Evolutionary conservation across 2,329 filamentous ascomycete species (phyloP), one percentile per base, ranked within the genome.

Genomic region (Cryphonectria radicalis): DNA sequence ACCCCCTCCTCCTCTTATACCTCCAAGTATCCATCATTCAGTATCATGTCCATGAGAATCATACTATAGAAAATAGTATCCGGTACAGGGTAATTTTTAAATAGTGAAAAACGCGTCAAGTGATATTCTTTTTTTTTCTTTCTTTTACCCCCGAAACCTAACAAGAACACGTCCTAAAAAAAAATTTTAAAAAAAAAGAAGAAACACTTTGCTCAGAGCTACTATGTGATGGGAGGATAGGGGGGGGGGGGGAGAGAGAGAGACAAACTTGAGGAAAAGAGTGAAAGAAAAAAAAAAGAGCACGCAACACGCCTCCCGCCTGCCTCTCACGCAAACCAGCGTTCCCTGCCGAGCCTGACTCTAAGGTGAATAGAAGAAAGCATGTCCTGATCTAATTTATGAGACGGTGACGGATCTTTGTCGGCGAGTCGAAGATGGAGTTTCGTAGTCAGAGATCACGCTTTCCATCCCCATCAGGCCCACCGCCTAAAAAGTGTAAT

Each of bases 141-240:
- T 50, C 42, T 50, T 66, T 50, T 42, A 53, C 32, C 43, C 63
- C 63, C 46, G 28, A 32, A 66, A 66, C 63, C 43, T 66, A 59
- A 25, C 7, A 42, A 57, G 11, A 67, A 37, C 10, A 67, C 42
- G 53, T 13, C 53, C 50, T 42, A 42, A 67, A 22, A 17, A 5
- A 37, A 43, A 67, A 22, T n/a, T n/a, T n/a, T n/a, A 25, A 4
- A 40, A 59, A 60, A 40, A 40, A 40, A 32, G 4, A 32, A n/a
- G 17, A 37, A 59, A 60, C 8, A 55, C 35, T 28, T 67, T 67
- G 65, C 65, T 67, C 35, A 67, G 42, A 67, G 65, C 65, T 67
- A 67, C 65, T 59, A 67, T 67, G 65, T 67, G 40, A 32, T 42
- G n/a, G 10, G 1, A 14, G 32, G n/a, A 28, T 28, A 57, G 42